Percentiles rank a stretch among this genome's conserved stretches.
Conservation (phyloP, 495 filamentous ascomycete genomes). For the Penicillium egyptiacum region DNA sequence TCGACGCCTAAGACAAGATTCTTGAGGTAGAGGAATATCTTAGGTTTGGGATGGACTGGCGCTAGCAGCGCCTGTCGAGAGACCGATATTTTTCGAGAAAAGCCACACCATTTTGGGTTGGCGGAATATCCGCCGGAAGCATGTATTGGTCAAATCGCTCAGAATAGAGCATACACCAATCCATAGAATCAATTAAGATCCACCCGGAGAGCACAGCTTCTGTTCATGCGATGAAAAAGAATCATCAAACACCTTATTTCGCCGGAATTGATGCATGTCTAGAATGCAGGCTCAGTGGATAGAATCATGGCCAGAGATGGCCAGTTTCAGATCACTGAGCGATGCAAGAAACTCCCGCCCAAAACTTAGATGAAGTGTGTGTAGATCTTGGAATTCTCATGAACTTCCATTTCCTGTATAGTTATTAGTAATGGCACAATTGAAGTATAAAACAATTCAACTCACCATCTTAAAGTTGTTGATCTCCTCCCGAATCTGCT, state of each 20-base stretch:
- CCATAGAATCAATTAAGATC: constrained; percentile 1
- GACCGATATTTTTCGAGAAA: constrained; percentile 16
- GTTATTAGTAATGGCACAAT: constrained; percentile 30
- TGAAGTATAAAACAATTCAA: constrained; percentile 9
- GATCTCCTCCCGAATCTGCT: constrained; percentile 99
- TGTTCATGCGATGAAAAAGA: constrained; percentile 2
- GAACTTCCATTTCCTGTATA: constrained; percentile 98
- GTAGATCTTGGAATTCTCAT: constrained; percentile 97
- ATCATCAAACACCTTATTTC: constrained; percentile 27
- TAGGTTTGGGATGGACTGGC: neutral
- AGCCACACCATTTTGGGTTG: constrained; percentile 22
- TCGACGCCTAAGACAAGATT: constrained; percentile 19
- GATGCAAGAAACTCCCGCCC: constrained; percentile 30
- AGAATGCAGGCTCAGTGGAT: constrained; percentile 24
- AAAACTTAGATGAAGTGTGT: constrained; percentile 91
- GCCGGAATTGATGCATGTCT: constrained; percentile 35
- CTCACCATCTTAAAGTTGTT: constrained; percentile 99
- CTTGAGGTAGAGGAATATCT: constrained; percentile 2
- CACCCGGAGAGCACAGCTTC: neutral
- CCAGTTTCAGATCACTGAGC: constrained; percentile 12
- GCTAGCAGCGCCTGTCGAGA: constrained; percentile 7
- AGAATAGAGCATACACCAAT: neutral
- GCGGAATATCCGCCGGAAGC: constrained; percentile 5
- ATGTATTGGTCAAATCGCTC: constrained; percentile 2
- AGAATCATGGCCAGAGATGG: neutral